Percentiles rank a stretch among this genome's conserved stretches.
These are phyloP conservation scores for Ostreobium quekettii DNA, from an alignment of 139 green algal species.

Conservation along the genomic window DNA sequence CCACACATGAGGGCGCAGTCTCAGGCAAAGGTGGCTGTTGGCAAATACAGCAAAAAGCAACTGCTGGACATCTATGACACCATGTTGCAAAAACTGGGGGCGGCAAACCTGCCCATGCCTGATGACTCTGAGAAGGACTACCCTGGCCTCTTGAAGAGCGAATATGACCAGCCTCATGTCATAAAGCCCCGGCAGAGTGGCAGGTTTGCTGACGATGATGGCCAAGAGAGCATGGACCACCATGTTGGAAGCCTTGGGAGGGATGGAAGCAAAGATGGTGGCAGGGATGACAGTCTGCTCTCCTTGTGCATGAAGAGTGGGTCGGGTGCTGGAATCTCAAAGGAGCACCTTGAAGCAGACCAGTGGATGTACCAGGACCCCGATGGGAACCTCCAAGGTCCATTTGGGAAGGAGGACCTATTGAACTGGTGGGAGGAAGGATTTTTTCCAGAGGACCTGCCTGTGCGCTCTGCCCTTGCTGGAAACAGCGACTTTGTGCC, in stretches of 20 bases:
- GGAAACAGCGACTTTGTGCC: not conserved
- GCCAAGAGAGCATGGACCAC: not conserved
- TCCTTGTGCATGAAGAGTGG: too few relatives aligned
- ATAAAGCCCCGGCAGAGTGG: not conserved
- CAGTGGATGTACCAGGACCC: constrained; percentile 14
- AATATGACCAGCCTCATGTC: not conserved
- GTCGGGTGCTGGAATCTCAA: not conserved
- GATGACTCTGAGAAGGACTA: not conserved
- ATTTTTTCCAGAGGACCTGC: constrained; percentile 4
- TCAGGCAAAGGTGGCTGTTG: too few relatives aligned
- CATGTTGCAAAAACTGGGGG: constrained; percentile 5
- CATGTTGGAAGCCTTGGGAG: too few relatives aligned
- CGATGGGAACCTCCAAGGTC: not conserved
- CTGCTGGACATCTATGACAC: constrained; percentile 7
- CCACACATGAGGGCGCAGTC: too few relatives aligned
- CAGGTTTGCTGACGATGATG: not conserved
- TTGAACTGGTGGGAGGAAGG: constrained; percentile 11
- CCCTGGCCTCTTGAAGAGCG: not conserved
- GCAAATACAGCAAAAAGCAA: not conserved
- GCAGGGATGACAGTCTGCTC: too few relatives aligned
- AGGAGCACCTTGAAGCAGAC: constrained; percentile 1
- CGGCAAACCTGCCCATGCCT: not conserved
- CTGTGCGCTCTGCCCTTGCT: not conserved
- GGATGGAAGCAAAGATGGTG: too few relatives aligned
- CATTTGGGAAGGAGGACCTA: constrained; percentile 4